Conservation (phyloP, 106 monocot genomes). For the Dioscorea alata region DNA sequence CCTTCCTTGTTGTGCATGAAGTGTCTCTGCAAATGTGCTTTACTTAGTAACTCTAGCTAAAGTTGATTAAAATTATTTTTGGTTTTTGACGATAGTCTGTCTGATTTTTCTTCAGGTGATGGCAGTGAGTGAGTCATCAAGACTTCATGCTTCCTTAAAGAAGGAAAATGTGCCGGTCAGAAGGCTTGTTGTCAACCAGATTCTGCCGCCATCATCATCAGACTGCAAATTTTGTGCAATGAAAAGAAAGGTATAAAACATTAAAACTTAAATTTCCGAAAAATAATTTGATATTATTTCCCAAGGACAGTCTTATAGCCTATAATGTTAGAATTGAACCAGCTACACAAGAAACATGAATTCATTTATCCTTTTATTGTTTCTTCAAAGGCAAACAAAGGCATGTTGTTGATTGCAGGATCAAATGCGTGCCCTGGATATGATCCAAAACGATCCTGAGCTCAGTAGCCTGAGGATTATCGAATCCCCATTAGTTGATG, state of each 20-base stretch:
- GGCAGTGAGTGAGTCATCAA: conserved; percentile 88
- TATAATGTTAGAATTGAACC: no score
- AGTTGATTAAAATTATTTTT: neutral
- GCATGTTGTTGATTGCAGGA: conserved; percentile 35
- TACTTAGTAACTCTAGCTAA: neutral
- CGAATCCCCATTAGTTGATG: conserved; percentile 88
- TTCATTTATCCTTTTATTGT: no score
- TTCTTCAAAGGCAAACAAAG: no score
- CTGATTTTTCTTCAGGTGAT: conserved; percentile 47
- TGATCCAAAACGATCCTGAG: conserved; percentile 75
- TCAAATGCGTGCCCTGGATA: conserved; percentile 81
- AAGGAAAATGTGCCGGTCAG: conserved; percentile 89
- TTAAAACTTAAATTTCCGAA: neutral
- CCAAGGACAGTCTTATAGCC: neutral
- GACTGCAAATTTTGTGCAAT: conserved; percentile 96
- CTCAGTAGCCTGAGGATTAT: conserved; percentile 55
- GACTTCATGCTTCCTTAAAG: conserved; percentile 79
- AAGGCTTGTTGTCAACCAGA: conserved; percentile 87
- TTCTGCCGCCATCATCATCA: conserved; percentile 86
- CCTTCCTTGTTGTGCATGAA: neutral
- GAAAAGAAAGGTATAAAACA: conserved; percentile 72
- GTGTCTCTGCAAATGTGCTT: neutral
- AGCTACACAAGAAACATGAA: no score
- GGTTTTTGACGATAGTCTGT: neutral
- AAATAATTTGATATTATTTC: neutral